These are phyloP conservation scores for Phanerochaete carnosa DNA, from an alignment of 768 basidiomycete genomes.

Conservation along the genomic window DNA sequence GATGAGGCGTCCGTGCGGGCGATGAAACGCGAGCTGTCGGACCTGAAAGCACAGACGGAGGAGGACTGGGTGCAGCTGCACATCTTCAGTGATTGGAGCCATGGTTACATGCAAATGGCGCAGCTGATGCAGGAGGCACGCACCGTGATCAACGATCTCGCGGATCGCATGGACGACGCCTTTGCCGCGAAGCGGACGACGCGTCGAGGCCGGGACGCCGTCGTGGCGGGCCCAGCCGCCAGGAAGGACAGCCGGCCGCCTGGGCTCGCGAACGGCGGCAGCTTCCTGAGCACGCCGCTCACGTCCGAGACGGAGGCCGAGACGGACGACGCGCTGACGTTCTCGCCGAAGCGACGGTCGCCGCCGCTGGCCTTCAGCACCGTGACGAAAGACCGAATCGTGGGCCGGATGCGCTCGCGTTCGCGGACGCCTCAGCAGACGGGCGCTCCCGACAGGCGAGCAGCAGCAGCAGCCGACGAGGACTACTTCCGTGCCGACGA, in stretches of 20 bases:
- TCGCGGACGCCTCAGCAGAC: conserved; percentile 5
- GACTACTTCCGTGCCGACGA: not conserved
- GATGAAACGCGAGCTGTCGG: conserved; percentile 57
- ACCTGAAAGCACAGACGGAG: conserved; percentile 67
- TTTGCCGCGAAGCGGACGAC: conserved; percentile 38
- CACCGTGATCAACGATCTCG: conserved; percentile 76
- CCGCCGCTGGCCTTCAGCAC: conserved; percentile 18
- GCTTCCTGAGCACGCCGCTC: conserved; percentile 26
- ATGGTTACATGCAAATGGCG: conserved; percentile 96
- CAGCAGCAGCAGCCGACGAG: not conserved
- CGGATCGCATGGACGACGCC: conserved; percentile 86
- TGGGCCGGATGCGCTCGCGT: conserved; percentile 8
- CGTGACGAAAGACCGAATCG: not conserved
- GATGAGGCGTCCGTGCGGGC: conserved; percentile 28
- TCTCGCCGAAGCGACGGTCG: conserved; percentile 55
- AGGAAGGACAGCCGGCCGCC: not conserved
- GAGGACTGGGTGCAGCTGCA: conserved; percentile 95
- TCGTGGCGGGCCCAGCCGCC: not conserved
- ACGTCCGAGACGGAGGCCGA: conserved; percentile 53
- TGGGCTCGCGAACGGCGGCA: not conserved
- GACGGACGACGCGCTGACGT: conserved; percentile 70
- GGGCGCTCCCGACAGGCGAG: not conserved
- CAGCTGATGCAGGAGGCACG: conserved; percentile 79
- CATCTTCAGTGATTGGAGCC: conserved; percentile 94
- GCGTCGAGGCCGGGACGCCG: not conserved